Percentiles rank a stretch among this genome's conserved stretches.
These are phyloP conservation scores for Oryza longistaminata DNA, from an alignment of 176 grass and related monocot species.

Conservation along the genomic window DNA sequence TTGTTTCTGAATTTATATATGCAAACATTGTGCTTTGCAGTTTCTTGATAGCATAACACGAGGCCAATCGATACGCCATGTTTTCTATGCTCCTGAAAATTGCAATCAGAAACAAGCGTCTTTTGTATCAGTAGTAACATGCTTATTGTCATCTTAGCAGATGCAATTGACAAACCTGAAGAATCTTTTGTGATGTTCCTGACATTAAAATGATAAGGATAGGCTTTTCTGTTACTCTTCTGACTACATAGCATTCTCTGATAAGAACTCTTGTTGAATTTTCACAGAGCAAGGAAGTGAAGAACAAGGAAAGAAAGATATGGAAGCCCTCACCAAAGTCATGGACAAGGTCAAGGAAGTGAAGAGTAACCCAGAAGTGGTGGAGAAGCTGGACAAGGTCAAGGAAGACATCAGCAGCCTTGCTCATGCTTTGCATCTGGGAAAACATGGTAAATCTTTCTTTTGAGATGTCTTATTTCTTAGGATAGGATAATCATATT, in stretches of 20 bases:
- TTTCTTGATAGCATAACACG: not conserved
- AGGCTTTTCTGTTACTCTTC: not conserved
- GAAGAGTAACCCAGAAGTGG: conserved; percentile 45
- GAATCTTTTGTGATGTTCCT: not conserved
- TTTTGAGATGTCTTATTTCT: not conserved
- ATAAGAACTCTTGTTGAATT: not conserved
- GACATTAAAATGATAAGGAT: not conserved
- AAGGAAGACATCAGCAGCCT: conserved; percentile 39
- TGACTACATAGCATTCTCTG: not conserved
- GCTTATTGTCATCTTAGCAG: not conserved
- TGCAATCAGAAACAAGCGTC: not conserved
- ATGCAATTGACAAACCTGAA: not conserved
- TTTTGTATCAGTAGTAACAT: not conserved
- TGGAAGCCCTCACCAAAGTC: conserved; percentile 41
- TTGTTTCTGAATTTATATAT: not conserved
- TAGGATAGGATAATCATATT: conserved; percentile 1
- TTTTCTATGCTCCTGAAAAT: not conserved
- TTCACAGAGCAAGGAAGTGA: conserved; percentile 37
- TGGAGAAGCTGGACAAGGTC: conserved; percentile 33
- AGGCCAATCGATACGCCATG: not conserved
- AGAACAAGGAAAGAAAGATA: conserved; percentile 38
- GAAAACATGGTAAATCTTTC: conserved; percentile 40
- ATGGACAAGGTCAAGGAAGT: conserved; percentile 30
- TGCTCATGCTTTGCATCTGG: conserved; percentile 34
- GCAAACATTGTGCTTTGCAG: not conserved